Percentiles rank a stretch among this genome's conserved stretches.
Conservation (phyloP, 495 filamentous ascomycete species). For the Pyronema omphalodes region DNA sequence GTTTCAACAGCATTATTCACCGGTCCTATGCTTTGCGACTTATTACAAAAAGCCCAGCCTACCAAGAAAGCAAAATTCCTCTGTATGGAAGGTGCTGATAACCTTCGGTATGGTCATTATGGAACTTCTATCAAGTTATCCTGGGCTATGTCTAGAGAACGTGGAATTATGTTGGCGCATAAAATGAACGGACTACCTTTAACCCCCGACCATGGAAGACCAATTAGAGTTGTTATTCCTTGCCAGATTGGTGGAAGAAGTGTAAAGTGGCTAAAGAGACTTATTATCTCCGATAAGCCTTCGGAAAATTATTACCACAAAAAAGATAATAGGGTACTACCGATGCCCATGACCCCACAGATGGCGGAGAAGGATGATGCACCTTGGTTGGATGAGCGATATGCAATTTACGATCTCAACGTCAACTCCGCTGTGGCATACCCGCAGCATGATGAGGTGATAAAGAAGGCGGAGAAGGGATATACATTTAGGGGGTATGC, state of each 20-base stretch:
- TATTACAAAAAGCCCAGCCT: constrained; percentile 52
- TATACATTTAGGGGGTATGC: constrained; percentile 71
- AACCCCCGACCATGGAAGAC: constrained; percentile 74
- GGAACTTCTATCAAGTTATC: constrained; percentile 77
- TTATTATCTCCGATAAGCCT: constrained; percentile 59
- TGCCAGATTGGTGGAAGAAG: constrained; percentile 88
- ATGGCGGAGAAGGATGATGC: constrained; percentile 53
- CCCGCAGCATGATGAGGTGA: constrained; percentile 60
- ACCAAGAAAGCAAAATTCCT: constrained; percentile 59
- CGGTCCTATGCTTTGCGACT: constrained; percentile 55
- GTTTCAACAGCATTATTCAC: constrained; percentile 84
- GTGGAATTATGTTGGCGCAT: constrained; percentile 76
- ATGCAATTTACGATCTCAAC: constrained; percentile 87
- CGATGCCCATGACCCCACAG: constrained; percentile 74
- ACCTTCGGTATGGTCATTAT: constrained; percentile 79
- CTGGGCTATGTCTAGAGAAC: constrained; percentile 72
- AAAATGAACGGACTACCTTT: constrained; percentile 84
- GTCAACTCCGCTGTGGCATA: constrained; percentile 71
- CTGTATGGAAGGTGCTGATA: constrained; percentile 86
- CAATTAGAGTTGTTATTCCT: constrained; percentile 67
- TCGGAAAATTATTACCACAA: constrained; percentile 97
- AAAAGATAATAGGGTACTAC: constrained; percentile 82
- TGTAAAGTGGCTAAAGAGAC: constrained; percentile 83
- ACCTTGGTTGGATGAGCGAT: constrained; percentile 81
- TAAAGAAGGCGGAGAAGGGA: constrained; percentile 29